Evolutionary conservation across 768 basidiomycete species (phyloP).

Genomic region (Amanita pallidorosea): DNA sequence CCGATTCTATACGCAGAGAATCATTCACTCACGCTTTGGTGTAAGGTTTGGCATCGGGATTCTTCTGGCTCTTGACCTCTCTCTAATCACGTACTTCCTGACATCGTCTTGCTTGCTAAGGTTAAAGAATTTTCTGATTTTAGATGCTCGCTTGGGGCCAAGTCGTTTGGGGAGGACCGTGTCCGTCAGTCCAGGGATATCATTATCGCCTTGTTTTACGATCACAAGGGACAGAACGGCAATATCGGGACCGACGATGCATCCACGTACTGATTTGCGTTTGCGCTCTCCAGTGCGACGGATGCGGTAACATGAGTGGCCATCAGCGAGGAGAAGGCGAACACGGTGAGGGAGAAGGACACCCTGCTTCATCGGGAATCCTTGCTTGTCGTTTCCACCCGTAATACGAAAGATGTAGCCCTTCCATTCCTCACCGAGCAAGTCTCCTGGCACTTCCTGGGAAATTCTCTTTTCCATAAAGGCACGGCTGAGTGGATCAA

Average conservation of each 20-base stretch:
- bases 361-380: conserved; percentile 99
- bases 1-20: background rate
- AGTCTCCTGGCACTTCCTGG: conserved; percentile 87
- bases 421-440: conserved; percentile 93
- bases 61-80: conserved; percentile 85
- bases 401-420: conserved; percentile 96
- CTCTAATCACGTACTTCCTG: conserved; percentile 90
- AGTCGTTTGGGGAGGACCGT: conserved; percentile 87
- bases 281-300: conserved; percentile 93
- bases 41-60: conserved; percentile 84
- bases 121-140: conserved; percentile 98
- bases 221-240: conserved; percentile 89
- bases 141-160: conserved; percentile 95
- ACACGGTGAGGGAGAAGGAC: conserved; percentile 93
- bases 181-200: conserved; percentile 90
- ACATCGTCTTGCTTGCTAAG: conserved; percentile 97
- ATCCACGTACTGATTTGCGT: conserved; percentile 97
- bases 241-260: conserved; percentile 96
- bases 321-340: conserved; percentile 85
- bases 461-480: conserved; percentile 97
- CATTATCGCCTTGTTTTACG: conserved; percentile 90
- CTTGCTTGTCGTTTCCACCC: conserved; percentile 97
- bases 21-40: conserved; percentile 77
- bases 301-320: conserved; percentile 95
- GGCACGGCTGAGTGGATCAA: conserved; percentile 50